Evolutionary conservation across 2,329 filamentous ascomycete species (phyloP).

Genomic region (Chaetomium strumarium): DNA sequence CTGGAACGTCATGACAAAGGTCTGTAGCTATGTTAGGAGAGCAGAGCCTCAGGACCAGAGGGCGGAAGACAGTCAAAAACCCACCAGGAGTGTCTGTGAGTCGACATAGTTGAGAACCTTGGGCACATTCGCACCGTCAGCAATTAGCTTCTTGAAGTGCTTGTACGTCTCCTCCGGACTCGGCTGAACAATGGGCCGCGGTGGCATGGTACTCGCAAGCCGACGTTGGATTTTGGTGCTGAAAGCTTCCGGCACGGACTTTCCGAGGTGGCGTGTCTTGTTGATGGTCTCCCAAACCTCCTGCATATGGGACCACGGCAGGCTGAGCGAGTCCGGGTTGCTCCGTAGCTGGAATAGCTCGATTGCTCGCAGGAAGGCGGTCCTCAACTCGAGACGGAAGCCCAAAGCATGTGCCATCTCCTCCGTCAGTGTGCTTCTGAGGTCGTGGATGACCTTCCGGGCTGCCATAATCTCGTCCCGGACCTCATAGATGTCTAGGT

Average conservation of each 20-base stretch:
- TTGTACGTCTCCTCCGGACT: conserved; percentile 64
- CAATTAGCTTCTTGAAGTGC: conserved; percentile 64
- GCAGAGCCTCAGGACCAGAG: neutral
- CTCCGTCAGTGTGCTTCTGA: conserved; percentile 34
- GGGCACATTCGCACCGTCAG: conserved; percentile 62
- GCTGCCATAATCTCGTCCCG: conserved; percentile 49
- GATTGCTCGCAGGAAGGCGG: conserved; percentile 52
- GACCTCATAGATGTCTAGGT: conserved; percentile 53
- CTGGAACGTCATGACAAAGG: conserved; percentile 68
- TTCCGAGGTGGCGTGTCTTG: conserved; percentile 56
- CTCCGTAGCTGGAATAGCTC: conserved; percentile 43
- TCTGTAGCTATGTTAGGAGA: conserved; percentile 37
- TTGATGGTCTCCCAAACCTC: conserved; percentile 50
- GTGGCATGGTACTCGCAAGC: conserved; percentile 88
- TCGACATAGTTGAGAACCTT: conserved; percentile 50
- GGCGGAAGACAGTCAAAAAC: conserved; percentile 20
- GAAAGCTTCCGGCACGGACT: conserved; percentile 69
- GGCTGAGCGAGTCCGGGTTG: conserved; percentile 41
- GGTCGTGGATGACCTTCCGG: conserved; percentile 42
- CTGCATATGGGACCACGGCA: conserved; percentile 47
- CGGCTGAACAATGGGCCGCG: conserved; percentile 77
- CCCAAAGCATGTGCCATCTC: conserved; percentile 52
- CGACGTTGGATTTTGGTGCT: conserved; percentile 87
- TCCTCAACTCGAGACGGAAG: conserved; percentile 60
- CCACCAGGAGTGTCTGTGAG: conserved; percentile 63